These are phyloP conservation scores for Coleophoma cylindrospora DNA, from an alignment of 2,329 filamentous ascomycete genomes.

Conservation along the genomic window DNA sequence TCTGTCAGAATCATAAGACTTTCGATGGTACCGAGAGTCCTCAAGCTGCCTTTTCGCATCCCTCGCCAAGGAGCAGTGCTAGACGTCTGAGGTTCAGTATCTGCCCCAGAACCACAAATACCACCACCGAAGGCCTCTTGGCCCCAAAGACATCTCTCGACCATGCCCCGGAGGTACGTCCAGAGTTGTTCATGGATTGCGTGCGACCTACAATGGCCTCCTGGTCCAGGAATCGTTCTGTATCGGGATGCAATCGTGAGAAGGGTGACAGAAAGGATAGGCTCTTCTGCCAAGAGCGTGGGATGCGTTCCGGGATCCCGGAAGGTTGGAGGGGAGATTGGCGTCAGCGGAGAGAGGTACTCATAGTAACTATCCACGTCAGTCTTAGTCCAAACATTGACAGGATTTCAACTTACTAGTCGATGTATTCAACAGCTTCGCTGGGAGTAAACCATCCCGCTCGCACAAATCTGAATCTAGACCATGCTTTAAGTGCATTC, in stretches of 20 bases:
- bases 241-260: slow-evolving; percentile 89
- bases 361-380: slow-evolving; percentile 69
- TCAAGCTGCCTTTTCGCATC: slow-evolving; percentile 70
- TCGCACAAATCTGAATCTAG: slow-evolving; percentile 87
- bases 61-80: slow-evolving; percentile 67
- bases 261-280: slow-evolving; percentile 86
- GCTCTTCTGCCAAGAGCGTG: slow-evolving; percentile 81
- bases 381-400: slow-evolving; percentile 5
- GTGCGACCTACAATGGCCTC: slow-evolving; percentile 77
- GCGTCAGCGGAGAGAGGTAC: slow-evolving; percentile 85
- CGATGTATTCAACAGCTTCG: slow-evolving; percentile 89
- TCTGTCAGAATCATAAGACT: slow-evolving; percentile 91
- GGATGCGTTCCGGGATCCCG: slow-evolving; percentile 74
- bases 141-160: slow-evolving; percentile 90
- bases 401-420: slow-evolving; percentile 58
- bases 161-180: slow-evolving; percentile 92
- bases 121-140: slow-evolving; percentile 93
- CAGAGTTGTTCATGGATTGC: slow-evolving; percentile 94
- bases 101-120: slow-evolving; percentile 68
- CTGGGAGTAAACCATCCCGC: slow-evolving; percentile 94
- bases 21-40: slow-evolving; percentile 90
- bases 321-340: slow-evolving; percentile 89
- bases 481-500: slow-evolving; percentile 82
- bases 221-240: slow-evolving; percentile 72
- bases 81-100: slow-evolving; percentile 52